Evolutionary conservation across 2,329 filamentous ascomycete genomes (phyloP), one percentile per base, ranked within the genome.

Genomic region (Ascochyta fabae): DNA sequence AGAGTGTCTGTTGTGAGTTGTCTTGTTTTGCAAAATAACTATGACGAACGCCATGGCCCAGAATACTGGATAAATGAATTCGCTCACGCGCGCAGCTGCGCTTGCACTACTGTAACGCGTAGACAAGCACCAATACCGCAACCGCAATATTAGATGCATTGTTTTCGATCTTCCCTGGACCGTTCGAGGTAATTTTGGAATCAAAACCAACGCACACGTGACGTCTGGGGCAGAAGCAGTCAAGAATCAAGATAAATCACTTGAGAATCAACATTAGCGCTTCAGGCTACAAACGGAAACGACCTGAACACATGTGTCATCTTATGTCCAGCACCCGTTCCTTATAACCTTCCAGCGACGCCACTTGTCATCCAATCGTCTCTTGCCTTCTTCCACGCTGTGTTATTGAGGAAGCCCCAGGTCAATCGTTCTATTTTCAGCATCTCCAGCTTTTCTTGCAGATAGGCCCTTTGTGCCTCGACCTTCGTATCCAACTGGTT

Each of bases 1-100:
- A 31, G 31, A 36, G 35, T 38, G 35, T 35, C 26, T 23, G 22
- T 19, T 7, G 3, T 27, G 41, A 8, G 33, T 8, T 35, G 33
- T 35, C n/a, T 35, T 46, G 34, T 13, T 47, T 33, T 39, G 26
- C 29, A 40, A 24, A 56, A 49, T 59, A 43, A 46, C 46, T 35
- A 53, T 52, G 41, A 52, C 59, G 59, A 68, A 68, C 64, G 64
- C 64, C 65, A 68, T 65, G 52, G 56, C 53, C 53, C 36, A 48
- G 47, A 49, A 36, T 48, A 22, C 42, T 42, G 26, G 36, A 48
- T 41, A 47, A 43, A 39, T 19, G 31, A 46, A 39, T 7, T 24
- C 33, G 24, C 45, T 22, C 40, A 43, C 31, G 12, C 41, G n/a
- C 33, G 23, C 42, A 42, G 38, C 38, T 12, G 35, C 36, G 31